Conservation (phyloP, 805 yeast species). For the Hanseniaspora meyeri region DNA sequence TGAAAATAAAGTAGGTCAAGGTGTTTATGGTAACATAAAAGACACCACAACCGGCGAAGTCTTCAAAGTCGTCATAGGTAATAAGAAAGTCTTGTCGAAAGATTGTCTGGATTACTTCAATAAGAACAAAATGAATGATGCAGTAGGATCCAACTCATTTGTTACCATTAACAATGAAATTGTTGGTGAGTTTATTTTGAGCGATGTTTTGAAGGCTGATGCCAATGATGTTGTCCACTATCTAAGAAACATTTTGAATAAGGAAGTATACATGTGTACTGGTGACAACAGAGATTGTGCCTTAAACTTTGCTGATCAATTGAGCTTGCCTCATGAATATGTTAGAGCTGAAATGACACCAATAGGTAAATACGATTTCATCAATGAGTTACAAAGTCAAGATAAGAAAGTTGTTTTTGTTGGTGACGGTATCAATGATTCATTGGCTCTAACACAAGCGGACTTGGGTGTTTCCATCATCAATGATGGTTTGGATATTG, state of each 20-base stretch:
- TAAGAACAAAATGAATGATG: constrained; percentile 17
- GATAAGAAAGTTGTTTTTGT: constrained; percentile 58
- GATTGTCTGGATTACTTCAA: constrained; percentile 10
- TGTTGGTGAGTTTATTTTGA: constrained; percentile 53
- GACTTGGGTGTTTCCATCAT: constrained; percentile 85
- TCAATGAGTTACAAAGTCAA: constrained; percentile 42
- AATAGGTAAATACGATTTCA: constrained; percentile 56
- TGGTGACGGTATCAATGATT: constrained; percentile 97
- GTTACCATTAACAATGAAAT: constrained; percentile 47
- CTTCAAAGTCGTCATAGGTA: constrained; percentile 43
- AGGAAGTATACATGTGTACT: constrained; percentile 70
- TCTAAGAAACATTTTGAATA: constrained; percentile 36
- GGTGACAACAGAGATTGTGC: constrained; percentile 72
- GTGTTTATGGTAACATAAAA: constrained; percentile 24
- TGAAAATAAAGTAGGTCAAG: constrained; percentile 31
- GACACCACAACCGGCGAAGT: constrained; percentile 17
- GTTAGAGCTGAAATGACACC: constrained; percentile 72
- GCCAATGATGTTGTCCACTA: constrained; percentile 48
- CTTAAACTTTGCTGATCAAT: constrained; percentile 44
- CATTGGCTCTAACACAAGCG: constrained; percentile 85
- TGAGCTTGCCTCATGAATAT: constrained; percentile 53
- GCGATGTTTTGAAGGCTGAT: constrained; percentile 57
- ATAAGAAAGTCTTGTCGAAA: constrained; percentile 29
- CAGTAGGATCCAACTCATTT: constrained; percentile 32
- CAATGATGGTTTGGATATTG: constrained; percentile 79